Evolutionary conservation across 305 asterid species (phyloP).

Genomic region (Fraxinus dipetala): DNA sequence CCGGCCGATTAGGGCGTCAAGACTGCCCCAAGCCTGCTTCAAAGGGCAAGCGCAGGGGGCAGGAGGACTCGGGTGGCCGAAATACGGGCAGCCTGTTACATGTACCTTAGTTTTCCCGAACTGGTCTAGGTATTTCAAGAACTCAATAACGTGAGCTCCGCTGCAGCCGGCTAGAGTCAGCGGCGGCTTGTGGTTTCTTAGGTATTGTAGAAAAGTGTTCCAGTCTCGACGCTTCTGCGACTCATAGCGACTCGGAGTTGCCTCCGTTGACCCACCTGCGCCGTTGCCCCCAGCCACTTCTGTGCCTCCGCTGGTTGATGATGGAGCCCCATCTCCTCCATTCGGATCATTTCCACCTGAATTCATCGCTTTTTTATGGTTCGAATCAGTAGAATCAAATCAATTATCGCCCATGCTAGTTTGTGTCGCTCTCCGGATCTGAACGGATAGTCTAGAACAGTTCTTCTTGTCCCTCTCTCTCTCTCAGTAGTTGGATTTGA

Average conservation of each 20-base stretch:
- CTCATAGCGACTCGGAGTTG: slow-evolving; percentile 67
- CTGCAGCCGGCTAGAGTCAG: slow-evolving; percentile 38
- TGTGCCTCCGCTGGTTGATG: slow-evolving; percentile 15
- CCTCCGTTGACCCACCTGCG: slow-evolving; percentile 33
- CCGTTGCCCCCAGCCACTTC: neutral
- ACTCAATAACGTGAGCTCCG: slow-evolving; percentile 48
- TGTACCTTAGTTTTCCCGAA: slow-evolving; percentile 53
- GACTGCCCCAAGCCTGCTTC: slow-evolving; percentile 52
- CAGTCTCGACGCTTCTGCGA: slow-evolving; percentile 81
- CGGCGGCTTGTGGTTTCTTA: slow-evolving; percentile 57
- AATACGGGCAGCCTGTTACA: slow-evolving; percentile 35
- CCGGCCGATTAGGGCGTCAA: slow-evolving; percentile 47
- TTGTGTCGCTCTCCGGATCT: neutral
- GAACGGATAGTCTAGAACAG: neutral
- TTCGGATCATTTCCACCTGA: slow-evolving; percentile 32
- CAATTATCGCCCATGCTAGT: neutral
- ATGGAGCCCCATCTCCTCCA: slow-evolving; percentile 30
- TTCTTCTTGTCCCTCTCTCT: neutral
- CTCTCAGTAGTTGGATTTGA: neutral
- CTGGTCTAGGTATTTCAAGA: slow-evolving; percentile 44
- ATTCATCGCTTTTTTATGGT: slow-evolving; percentile 33
- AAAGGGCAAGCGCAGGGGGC: slow-evolving; percentile 39
- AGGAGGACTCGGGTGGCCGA: slow-evolving; percentile 45
- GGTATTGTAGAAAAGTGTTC: slow-evolving; percentile 71
- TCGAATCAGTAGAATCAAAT: neutral